These are phyloP conservation scores for Boletus austroedulis DNA, from an alignment of 1,284 basidiomycete species.

Conservation along the genomic window DNA sequence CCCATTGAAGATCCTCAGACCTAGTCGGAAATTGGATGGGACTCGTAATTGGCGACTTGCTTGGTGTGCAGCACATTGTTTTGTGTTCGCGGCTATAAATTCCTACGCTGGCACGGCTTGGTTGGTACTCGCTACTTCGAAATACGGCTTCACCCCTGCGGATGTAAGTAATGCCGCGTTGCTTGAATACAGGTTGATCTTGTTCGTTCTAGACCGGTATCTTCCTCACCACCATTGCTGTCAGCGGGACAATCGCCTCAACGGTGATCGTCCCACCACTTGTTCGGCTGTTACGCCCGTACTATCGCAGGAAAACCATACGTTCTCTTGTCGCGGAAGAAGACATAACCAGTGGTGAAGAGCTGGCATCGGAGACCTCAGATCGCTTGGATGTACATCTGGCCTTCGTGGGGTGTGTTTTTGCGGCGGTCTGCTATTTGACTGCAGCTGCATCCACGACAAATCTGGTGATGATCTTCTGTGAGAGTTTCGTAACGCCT, in stretches of 20 bases:
- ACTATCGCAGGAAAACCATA: slow-evolving; percentile 8
- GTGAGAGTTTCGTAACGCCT: background rate
- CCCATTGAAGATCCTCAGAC: slow-evolving; percentile 28
- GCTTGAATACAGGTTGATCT: background rate
- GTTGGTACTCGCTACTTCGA: slow-evolving; percentile 28
- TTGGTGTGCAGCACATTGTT: slow-evolving; percentile 26
- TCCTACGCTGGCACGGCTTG: slow-evolving; percentile 18
- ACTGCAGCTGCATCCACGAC: slow-evolving; percentile 19
- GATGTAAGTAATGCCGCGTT: slow-evolving; percentile 11
- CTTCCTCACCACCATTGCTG: slow-evolving; percentile 8
- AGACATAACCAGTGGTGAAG: background rate
- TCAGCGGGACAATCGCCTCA: slow-evolving; percentile 15
- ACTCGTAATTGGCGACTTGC: slow-evolving; percentile 32
- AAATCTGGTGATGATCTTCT: slow-evolving; percentile 6
- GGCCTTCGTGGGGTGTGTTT: slow-evolving; percentile 21
- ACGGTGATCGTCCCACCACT: slow-evolving; percentile 13
- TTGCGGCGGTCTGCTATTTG: slow-evolving; percentile 18
- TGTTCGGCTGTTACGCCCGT: slow-evolving; percentile 18
- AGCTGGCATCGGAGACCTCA: slow-evolving; percentile 15
- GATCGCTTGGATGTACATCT: slow-evolving; percentile 36
- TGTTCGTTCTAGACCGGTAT: slow-evolving; percentile 19
- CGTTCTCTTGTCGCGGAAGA: background rate
- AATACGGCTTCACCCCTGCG: slow-evolving; percentile 22
- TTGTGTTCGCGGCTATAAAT: slow-evolving; percentile 20
- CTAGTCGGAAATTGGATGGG: slow-evolving; percentile 23